Percentiles rank a stretch among this genome's conserved stretches.
Conservation (phyloP, 1,284 basidiomycete genomes). For the Golubevia pallescens region DNA sequence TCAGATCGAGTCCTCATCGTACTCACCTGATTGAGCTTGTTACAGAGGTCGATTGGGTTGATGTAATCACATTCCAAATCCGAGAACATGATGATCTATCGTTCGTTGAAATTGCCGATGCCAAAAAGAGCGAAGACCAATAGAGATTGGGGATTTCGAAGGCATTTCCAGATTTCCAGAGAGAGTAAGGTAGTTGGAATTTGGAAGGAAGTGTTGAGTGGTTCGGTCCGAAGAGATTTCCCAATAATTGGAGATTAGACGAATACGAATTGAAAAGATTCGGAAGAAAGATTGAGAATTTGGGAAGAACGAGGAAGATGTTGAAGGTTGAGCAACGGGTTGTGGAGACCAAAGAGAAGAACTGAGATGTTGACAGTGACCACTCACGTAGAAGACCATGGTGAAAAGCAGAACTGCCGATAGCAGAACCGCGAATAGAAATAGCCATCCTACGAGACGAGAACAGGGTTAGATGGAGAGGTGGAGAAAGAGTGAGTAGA, state of each 20-base stretch:
- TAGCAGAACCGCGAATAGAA: slow-evolving; percentile 57
- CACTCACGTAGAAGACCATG: slow-evolving; percentile 63
- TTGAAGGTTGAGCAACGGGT: background rate
- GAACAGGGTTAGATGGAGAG: no score
- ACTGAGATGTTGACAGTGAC: no score
- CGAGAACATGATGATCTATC: no score
- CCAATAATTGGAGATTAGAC: no score
- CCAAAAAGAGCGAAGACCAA: background rate
- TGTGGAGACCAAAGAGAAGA: background rate
- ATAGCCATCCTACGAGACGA: slow-evolving; percentile 55
- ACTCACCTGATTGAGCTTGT: slow-evolving; percentile 96
- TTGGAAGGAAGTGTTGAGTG: no score
- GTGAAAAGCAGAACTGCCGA: slow-evolving; percentile 60
- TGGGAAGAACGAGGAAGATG: background rate
- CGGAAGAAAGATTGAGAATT: background rate
- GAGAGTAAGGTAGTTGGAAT: no score
- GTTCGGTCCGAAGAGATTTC: no score
- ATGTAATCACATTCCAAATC: slow-evolving; percentile 76
- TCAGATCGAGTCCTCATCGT: no score
- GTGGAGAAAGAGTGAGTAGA: no score
- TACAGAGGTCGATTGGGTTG: slow-evolving; percentile 99
- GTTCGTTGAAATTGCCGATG: no score
- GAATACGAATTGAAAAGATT: no score
- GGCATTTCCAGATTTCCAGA: background rate
- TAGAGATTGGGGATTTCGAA: background rate